phyloP scores from a whole-genome alignment of 2,329 filamentous ascomycete genomes.

The Aspergillus pseudonomiae region DNA sequence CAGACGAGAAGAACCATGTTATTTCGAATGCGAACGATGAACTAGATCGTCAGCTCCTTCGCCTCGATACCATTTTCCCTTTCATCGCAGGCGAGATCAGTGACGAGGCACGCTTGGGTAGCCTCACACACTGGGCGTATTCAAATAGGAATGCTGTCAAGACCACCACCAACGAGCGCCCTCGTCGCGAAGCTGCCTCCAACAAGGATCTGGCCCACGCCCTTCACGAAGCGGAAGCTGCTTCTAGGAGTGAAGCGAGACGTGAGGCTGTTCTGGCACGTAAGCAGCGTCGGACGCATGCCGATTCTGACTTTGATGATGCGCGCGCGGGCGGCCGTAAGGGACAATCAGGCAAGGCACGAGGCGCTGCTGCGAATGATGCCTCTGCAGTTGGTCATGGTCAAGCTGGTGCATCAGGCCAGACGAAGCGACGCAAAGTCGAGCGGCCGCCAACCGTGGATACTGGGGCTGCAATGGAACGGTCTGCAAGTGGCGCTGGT shows the following conservation, averaged over 20 bases:
- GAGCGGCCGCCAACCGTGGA: slow-evolving; percentile 62
- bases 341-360: slow-evolving; percentile 58
- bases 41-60: slow-evolving; percentile 78
- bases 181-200: slow-evolving; percentile 76
- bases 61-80: slow-evolving; percentile 84
- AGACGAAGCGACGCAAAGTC: slow-evolving; percentile 76
- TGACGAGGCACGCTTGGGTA: slow-evolving; percentile 91
- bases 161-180: slow-evolving; percentile 65
- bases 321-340: slow-evolving; percentile 54
- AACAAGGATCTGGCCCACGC: slow-evolving; percentile 70
- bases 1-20: slow-evolving; percentile 98
- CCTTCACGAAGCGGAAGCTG: slow-evolving; percentile 79
- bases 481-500: slow-evolving; percentile 40
- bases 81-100: slow-evolving; percentile 87
- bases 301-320: slow-evolving; percentile 82
- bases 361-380: slow-evolving; percentile 27
- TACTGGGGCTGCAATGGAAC: slow-evolving; percentile 41
- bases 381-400: slow-evolving; percentile 19
- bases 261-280: slow-evolving; percentile 80
- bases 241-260: slow-evolving; percentile 79
- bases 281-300: slow-evolving; percentile 71
- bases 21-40: slow-evolving; percentile 90
- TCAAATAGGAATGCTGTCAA: slow-evolving; percentile 71
- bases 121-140: slow-evolving; percentile 92
- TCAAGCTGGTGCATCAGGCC: slow-evolving; percentile 56